These are phyloP conservation scores for Chrysoporthe deuterocubensis DNA, from an alignment of 2,329 filamentous ascomycete genomes.

Conservation along the genomic window DNA sequence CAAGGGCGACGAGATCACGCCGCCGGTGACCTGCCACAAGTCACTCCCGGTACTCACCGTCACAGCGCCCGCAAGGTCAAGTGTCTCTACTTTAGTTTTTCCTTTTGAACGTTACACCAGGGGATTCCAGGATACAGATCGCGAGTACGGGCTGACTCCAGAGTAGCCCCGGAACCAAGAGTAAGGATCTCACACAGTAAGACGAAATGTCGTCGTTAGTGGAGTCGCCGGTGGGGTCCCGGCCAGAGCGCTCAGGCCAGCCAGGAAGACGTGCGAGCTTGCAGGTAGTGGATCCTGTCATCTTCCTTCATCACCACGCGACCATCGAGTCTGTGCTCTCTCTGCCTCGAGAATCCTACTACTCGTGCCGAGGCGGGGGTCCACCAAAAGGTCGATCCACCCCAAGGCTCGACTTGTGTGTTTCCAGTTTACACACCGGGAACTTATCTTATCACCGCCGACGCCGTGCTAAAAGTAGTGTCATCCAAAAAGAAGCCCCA, in stretches of 20 bases:
- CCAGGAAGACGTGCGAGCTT: slow-evolving; percentile 8
- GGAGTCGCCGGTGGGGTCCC: background rate
- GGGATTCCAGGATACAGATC: background rate
- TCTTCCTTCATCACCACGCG: slow-evolving; percentile 12
- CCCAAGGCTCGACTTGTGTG: background rate
- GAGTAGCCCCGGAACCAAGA: background rate
- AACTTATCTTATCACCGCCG: slow-evolving; percentile 11
- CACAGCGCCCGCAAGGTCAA: background rate
- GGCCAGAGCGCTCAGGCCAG: background rate
- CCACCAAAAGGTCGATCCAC: background rate
- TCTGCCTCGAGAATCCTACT: background rate
- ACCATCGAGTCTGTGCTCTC: slow-evolving; percentile 8
- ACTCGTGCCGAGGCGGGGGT: background rate
- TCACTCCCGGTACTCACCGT: background rate
- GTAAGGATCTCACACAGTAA: background rate
- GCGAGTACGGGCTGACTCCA: background rate
- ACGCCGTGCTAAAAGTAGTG: background rate
- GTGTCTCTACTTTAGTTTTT: background rate
- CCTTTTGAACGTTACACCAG: background rate
- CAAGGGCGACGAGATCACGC: slow-evolving; percentile 1
- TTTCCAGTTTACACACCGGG: background rate
- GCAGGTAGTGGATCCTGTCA: slow-evolving; percentile 19
- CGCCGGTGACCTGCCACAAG: background rate
- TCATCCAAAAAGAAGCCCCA: background rate
- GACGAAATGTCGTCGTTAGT: slow-evolving; percentile 7